Conservation (phyloP, 371 early-diverging fungal species). For the Mortierella sp. region DNA sequence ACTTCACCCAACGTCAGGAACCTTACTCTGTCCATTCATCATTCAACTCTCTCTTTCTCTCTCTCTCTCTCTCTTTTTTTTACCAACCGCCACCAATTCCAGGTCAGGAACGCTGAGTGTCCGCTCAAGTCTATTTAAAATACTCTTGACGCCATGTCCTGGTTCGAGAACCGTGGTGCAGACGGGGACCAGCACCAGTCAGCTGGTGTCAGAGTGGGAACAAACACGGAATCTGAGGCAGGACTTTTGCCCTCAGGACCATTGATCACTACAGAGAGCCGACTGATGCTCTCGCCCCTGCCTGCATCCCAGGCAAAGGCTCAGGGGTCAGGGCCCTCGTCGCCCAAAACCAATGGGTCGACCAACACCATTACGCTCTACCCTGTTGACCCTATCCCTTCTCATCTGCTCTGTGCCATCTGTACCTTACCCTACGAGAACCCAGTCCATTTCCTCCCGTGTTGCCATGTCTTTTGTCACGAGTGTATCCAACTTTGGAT, state of each 20-base stretch:
- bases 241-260: neutral
- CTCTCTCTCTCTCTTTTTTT: too few relatives aligned
- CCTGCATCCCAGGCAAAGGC: constrained; percentile 24
- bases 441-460: constrained; percentile 64
- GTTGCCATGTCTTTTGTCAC: constrained; percentile 73
- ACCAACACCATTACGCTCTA: constrained; percentile 24
- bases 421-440: constrained; percentile 63
- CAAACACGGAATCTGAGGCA: constrained; percentile 1
- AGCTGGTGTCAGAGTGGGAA: constrained; percentile 2
- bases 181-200: neutral
- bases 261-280: constrained; percentile 2
- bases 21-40: too few relatives aligned
- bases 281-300: constrained; percentile 37
- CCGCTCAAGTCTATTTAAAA: too few relatives aligned
- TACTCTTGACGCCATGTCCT: too few relatives aligned
- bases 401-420: constrained; percentile 60
- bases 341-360: constrained; percentile 9
- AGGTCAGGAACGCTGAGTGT: neutral
- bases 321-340: constrained; percentile 1
- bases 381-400: constrained; percentile 41
- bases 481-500: constrained; percentile 71
- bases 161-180: neutral
- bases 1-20: too few relatives aligned
- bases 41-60: too few relatives aligned
- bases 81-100: neutral